Evolutionary conservation across 495 filamentous ascomycete genomes (phyloP).

Genomic region (Cercophora samala): DNA sequence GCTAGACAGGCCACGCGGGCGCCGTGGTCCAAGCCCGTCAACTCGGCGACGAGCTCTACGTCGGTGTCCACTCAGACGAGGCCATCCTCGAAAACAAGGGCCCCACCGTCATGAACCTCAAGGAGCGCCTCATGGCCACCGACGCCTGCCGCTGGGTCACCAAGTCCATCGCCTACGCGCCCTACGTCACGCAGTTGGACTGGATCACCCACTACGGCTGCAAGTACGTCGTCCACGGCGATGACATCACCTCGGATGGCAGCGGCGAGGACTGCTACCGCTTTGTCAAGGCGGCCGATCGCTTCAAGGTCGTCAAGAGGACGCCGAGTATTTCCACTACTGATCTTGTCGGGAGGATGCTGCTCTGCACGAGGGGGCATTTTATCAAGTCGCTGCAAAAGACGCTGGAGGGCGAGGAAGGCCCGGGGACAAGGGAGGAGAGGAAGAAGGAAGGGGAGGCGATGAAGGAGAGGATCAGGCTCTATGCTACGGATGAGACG

Average conservation of each 20-base stretch:
- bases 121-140: slow-evolving; percentile 83
- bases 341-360: slow-evolving; percentile 94
- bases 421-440: slow-evolving; percentile 64
- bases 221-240: slow-evolving; percentile 91
- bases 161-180: slow-evolving; percentile 73
- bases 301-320: slow-evolving; percentile 93
- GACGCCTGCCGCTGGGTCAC: slow-evolving; percentile 95
- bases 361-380: slow-evolving; percentile 85
- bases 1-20: slow-evolving; percentile 75
- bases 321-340: slow-evolving; percentile 96
- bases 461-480: slow-evolving; percentile 66
- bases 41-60: slow-evolving; percentile 79
- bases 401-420: slow-evolving; percentile 67
- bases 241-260: slow-evolving; percentile 94
- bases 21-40: slow-evolving; percentile 78
- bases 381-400: slow-evolving; percentile 73
- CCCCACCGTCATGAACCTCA: slow-evolving; percentile 91
- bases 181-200: slow-evolving; percentile 88
- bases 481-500: slow-evolving; percentile 83
- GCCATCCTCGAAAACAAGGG: slow-evolving; percentile 95
- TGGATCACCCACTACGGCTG: slow-evolving; percentile 96
- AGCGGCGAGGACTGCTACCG: slow-evolving; percentile 94
- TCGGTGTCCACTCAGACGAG: slow-evolving; percentile 92
- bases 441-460: slow-evolving; percentile 53
- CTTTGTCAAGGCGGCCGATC: slow-evolving; percentile 84